Evolutionary conservation across 139 green algal genomes (phyloP).

Genomic region (Coccomyxa sp.): DNA sequence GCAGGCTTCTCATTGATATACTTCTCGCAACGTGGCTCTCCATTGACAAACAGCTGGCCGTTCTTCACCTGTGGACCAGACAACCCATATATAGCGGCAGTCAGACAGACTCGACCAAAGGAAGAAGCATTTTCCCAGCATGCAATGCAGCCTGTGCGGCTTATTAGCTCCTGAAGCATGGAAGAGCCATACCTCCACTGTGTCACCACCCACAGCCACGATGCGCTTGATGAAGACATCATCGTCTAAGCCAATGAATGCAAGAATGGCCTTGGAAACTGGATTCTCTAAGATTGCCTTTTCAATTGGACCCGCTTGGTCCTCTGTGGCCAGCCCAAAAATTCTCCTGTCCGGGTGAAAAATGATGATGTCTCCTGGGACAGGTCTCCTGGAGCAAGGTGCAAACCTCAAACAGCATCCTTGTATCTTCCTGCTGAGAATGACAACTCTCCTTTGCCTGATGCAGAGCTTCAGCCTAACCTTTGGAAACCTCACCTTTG

Average conservation of each 20-base stretch:
- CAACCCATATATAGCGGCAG: neutral
- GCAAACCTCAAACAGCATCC: constrained; percentile 14
- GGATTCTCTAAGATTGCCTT: neutral
- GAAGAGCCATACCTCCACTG: constrained; percentile 67
- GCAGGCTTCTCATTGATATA: constrained; percentile 79
- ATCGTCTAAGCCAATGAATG: constrained; percentile 36
- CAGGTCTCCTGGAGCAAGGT: constrained; percentile 36
- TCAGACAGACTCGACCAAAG: neutral
- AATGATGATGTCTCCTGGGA: constrained; percentile 88
- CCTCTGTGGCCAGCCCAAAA: constrained; percentile 3
- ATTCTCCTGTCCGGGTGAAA: constrained; percentile 73
- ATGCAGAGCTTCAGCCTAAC: neutral
- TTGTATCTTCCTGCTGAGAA: neutral
- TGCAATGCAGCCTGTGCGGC: neutral
- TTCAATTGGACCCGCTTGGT: neutral
- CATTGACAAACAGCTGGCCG: constrained; percentile 85
- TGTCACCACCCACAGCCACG: constrained; percentile 83
- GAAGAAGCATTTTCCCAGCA: neutral
- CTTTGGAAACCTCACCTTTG: constrained; percentile 9
- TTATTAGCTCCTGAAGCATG: neutral
- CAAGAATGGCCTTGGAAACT: neutral
- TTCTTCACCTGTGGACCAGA: constrained; percentile 63
- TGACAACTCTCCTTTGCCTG: neutral
- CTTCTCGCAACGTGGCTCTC: constrained; percentile 59
- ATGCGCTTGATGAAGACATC: constrained; percentile 98